These are phyloP conservation scores for Tricholoma saponaceum DNA, from an alignment of 768 basidiomycete genomes.

Conservation along the genomic window DNA sequence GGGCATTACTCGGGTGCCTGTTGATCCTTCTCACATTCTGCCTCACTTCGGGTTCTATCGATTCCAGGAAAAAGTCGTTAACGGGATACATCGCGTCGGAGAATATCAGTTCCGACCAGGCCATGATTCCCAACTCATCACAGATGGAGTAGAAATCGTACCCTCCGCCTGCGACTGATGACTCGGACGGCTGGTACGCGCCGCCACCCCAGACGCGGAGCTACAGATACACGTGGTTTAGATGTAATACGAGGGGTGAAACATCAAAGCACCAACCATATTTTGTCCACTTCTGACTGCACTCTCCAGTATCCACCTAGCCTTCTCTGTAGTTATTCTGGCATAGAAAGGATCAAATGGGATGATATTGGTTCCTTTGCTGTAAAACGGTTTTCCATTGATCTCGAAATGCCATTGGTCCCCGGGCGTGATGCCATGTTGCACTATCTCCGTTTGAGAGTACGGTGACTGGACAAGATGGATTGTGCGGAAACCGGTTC, in stretches of 20 bases:
- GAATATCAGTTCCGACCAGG: conserved; percentile 61
- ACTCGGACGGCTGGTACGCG: conserved; percentile 42
- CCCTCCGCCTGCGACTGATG: conserved; percentile 36
- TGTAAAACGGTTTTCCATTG: conserved; percentile 54
- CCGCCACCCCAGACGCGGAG: conserved; percentile 61
- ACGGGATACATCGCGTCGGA: conserved; percentile 54
- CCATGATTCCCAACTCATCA: conserved; percentile 57
- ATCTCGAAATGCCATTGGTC: conserved; percentile 61
- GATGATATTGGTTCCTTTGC: conserved; percentile 53
- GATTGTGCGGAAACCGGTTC: conserved; percentile 59
- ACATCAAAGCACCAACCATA: conserved; percentile 37
- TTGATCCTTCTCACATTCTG: conserved; percentile 56
- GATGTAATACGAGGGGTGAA: not conserved
- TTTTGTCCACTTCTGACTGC: conserved; percentile 53
- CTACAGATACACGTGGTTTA: conserved; percentile 25
- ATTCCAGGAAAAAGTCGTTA: conserved; percentile 48
- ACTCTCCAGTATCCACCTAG: conserved; percentile 54
- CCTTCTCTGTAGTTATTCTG: conserved; percentile 43
- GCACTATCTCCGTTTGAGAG: conserved; percentile 35
- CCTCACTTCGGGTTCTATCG: conserved; percentile 50
- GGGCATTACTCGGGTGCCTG: conserved; percentile 51
- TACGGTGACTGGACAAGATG: conserved; percentile 47
- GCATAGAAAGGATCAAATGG: conserved; percentile 61
- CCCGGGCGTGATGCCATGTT: conserved; percentile 51
- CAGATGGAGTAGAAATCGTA: conserved; percentile 57